Base-by-base conservation (phyloP, 345 rosid species). In the Sonneratia alba region DNA sequence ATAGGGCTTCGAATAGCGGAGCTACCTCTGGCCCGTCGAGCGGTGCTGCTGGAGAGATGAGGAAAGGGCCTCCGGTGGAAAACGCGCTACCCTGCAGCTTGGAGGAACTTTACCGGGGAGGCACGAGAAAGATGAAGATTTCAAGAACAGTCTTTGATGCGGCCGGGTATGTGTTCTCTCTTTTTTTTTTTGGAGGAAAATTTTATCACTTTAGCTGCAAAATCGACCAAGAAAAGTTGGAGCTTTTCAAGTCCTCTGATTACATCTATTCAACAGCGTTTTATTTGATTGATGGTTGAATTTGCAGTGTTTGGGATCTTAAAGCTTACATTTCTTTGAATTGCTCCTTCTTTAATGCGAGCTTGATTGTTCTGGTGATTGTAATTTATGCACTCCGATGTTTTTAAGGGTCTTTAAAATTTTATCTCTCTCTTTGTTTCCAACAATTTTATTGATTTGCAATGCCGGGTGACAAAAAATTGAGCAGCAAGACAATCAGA, bases 41-140 rank as follows among this genome's bases (percentile, higher is more conserved):
- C 67, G 76, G 82, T 0, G 72, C 66, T 18, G 74, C 75, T 0
- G 79, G 78, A 16, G 86, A 73, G 70, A 45, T 59, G 71, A 81
- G 70, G 75, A 89, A 86, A 76, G 91, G 80, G 55, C 78, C 84
- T 11, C 74, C 93, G 3, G 81, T 91, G 66, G 97, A 89, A 81
- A 87, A 86, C 76, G 53, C 65, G 61, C 75, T 94, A 73, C 88
- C 79, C 5, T 94, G 97, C 83, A 90, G 88, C 75, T 80, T 94
- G 84, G 97, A 91, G 87, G 96, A 94, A n/a, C 82, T 94, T 24
- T 94, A 85, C 59, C 90, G 79, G 68, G 98, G 98, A 56, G 86
- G 80, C 19, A 81, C 72, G 76, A 94, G 86, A 90, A 91, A 87
- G 85, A 89, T 91, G 96, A 74, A 80, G 57, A 83, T 94, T 73